A percentile compares a stretch with the other conserved stretches of the same genome.
Conservation (phyloP, 805 yeast genomes). For the Hanseniaspora meyeri region DNA sequence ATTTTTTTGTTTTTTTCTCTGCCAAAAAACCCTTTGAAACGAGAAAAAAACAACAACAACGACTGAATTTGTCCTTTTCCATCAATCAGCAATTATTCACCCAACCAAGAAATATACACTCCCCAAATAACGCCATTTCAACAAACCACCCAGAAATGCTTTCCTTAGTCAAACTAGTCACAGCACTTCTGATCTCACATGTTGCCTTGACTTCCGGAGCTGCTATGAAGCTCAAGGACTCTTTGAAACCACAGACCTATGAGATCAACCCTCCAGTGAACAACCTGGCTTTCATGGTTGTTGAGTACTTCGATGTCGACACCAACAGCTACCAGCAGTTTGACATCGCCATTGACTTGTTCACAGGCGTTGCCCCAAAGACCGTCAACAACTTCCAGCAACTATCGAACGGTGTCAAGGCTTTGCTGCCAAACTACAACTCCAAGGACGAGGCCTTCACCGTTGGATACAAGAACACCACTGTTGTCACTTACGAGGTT, state of each 20-base stretch:
- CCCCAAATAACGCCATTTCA: too few relatives aligned
- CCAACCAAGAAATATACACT: too few relatives aligned
- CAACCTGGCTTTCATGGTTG: constrained; percentile 20
- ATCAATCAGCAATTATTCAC: too few relatives aligned
- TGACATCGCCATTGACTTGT: constrained; percentile 46
- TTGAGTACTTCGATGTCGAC: constrained; percentile 21
- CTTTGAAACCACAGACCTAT: constrained; percentile 14
- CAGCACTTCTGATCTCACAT: background rate
- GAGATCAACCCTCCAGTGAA: constrained; percentile 29
- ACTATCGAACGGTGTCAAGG: constrained; percentile 36
- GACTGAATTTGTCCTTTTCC: too few relatives aligned
- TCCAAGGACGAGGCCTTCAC: constrained; percentile 20
- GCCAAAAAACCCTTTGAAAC: too few relatives aligned
- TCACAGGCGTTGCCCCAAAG: constrained; percentile 53
- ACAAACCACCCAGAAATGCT: too few relatives aligned
- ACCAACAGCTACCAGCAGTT: constrained; percentile 13
- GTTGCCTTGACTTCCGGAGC: background rate
- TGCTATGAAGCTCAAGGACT: constrained; percentile 1
- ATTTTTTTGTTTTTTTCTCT: too few relatives aligned
- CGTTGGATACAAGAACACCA: constrained; percentile 42
- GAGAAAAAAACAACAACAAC: too few relatives aligned
- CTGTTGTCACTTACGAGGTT: constrained; percentile 63
- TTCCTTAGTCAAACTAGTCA: background rate
- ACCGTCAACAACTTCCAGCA: constrained; percentile 49
- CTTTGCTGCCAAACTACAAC: constrained; percentile 21